Evolutionary conservation across 441 rosid genomes (phyloP).

Genomic region (Populus hybrid): DNA sequence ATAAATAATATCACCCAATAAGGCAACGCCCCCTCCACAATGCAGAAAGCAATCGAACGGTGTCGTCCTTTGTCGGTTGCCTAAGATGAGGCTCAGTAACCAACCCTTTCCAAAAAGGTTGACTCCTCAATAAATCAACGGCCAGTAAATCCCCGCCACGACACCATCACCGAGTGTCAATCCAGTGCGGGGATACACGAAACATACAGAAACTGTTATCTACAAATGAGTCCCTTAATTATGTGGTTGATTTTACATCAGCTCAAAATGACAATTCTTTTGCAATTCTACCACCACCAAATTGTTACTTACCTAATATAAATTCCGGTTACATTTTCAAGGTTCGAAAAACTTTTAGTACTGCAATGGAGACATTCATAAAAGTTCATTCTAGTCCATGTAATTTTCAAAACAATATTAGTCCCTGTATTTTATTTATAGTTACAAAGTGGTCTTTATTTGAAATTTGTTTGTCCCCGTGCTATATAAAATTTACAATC

Average conservation of each 20-base stretch:
- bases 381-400: no score
- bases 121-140: constrained; percentile 2
- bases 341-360: no score
- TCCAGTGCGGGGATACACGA: background rate
- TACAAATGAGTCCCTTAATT: background rate
- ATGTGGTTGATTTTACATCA: background rate
- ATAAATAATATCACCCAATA: no score
- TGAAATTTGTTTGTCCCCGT: no score
- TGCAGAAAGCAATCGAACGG: background rate
- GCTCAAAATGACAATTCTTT: background rate
- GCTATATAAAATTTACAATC: no score
- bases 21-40: background rate
- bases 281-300: background rate
- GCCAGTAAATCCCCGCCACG: constrained; percentile 7
- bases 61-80: background rate
- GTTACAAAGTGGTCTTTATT: no score
- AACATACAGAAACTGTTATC: background rate
- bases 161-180: background rate
- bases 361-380: no score
- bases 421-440: no score
- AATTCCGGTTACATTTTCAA: no score
- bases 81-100: background rate
- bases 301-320: no score
- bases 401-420: no score
- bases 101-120: background rate